Base-by-base conservation (phyloP, 2,329 filamentous ascomycete species). In the Diaporthe helianthi region DNA sequence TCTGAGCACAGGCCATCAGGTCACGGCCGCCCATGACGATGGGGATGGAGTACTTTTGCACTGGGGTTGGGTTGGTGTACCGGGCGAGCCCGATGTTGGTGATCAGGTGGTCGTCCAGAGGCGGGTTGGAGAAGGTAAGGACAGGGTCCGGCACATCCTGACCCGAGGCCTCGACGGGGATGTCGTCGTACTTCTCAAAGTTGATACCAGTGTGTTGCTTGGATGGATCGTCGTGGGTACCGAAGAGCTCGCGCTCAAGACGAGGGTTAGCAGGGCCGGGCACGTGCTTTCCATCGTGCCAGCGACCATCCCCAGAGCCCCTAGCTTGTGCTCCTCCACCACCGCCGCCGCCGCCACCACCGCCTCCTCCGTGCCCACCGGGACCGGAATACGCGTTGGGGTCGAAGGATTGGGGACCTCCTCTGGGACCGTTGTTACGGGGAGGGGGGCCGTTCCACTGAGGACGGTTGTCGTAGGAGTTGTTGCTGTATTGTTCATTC, bases 141-240 rank as follows among this genome's bases (percentile, higher is more conserved):
- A 98, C 93, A 49, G 95, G 92, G 78, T 98, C 96, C 54, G 96
- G 96, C 65, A 98, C 94, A 78, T 97, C 90, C 66, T 93, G 91
- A 71, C 96, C 96, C 71, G 95, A 98, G 73, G 96, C 96, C 84
- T 98, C 96, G 73, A 99, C 96, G 67, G 96, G 96, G 74, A 99
- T 99, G 82, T 99, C 96, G 79, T 99, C 96, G 83, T 99, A 99
- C 87, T 99, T 99, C 85, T 97, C 92, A 80, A 99, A 99, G 89
- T 99, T 99, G 92, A 99, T 98, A 83, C 96, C 96, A 41, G 94
- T 98, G 78, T 97, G 93, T 81, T 97, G 93, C 87, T 98, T 98
- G 74, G 92, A 90, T 73, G 95, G 93, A 78, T 98, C 96, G 81
- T 98, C 95, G 76, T 91, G 85, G 63, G 92, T 86, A 78, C 96